A percentile compares a stretch with the other conserved stretches of the same genome.
Conservation (phyloP, 2,329 filamentous ascomycete species). For the Bipolaris sorokiniana region DNA sequence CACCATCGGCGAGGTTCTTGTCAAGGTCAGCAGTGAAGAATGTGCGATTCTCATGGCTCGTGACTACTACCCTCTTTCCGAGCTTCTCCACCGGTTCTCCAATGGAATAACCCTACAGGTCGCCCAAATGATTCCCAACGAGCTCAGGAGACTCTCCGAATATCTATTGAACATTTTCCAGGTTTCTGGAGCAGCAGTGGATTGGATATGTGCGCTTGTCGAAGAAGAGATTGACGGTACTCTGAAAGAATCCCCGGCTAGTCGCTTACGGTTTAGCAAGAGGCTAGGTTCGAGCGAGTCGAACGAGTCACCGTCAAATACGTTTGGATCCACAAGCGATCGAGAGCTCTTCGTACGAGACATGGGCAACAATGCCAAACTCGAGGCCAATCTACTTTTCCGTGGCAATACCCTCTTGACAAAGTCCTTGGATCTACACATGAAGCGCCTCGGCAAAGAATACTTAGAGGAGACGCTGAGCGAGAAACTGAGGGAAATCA, state of each 20-base stretch:
- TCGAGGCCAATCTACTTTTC: constrained; percentile 94
- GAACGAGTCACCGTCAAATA: constrained; percentile 54
- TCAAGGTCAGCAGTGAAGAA: constrained; percentile 85
- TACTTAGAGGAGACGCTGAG: constrained; percentile 86
- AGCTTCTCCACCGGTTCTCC: constrained; percentile 83
- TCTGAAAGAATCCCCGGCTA: constrained; percentile 78
- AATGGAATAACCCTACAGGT: constrained; percentile 86
- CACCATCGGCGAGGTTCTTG: constrained; percentile 79
- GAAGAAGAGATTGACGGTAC: constrained; percentile 98
- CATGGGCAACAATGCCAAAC: constrained; percentile 77
- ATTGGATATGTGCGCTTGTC: constrained; percentile 91
- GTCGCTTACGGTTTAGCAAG: constrained; percentile 69
- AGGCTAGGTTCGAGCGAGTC: constrained; percentile 75
- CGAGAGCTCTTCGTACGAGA: constrained; percentile 76
- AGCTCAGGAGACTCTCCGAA: constrained; percentile 81
- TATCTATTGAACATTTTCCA: constrained; percentile 94
- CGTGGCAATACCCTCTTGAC: constrained; percentile 93
- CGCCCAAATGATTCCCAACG: constrained; percentile 75
- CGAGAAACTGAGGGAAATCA: constrained; percentile 88
- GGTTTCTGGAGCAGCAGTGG: constrained; percentile 79
- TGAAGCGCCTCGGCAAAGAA: constrained; percentile 91
- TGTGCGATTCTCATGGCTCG: constrained; percentile 84
- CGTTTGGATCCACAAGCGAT: constrained; percentile 58
- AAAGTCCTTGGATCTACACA: constrained; percentile 91
- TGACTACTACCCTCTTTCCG: constrained; percentile 83